A percentile compares a stretch with the other conserved stretches of the same genome.
Conservation (phyloP, 495 filamentous ascomycete genomes). For the Xylaria grammica region DNA sequence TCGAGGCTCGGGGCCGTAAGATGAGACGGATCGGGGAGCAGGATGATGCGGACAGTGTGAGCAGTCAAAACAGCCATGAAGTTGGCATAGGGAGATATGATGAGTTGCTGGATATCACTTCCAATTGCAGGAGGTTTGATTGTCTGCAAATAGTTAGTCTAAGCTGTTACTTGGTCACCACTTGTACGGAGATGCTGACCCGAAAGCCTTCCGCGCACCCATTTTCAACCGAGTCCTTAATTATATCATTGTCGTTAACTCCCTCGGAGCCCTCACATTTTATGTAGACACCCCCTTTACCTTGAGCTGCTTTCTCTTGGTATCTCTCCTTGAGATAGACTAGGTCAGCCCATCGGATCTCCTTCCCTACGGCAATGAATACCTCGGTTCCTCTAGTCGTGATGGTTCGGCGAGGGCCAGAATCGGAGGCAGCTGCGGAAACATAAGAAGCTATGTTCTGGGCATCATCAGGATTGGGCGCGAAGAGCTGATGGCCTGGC, state of each 20-base stretch:
- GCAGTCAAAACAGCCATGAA: conserved; percentile 82
- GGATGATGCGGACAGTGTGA: conserved; percentile 81
- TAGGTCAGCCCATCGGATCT: conserved; percentile 86
- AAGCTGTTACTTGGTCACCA: conserved; percentile 12
- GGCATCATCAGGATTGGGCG: conserved; percentile 38
- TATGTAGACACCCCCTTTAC: conserved; percentile 32
- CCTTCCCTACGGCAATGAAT: conserved; percentile 81
- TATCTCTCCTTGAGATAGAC: conserved; percentile 74
- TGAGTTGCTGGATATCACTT: conserved; percentile 77
- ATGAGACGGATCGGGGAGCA: conserved; percentile 76
- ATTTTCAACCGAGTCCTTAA: conserved; percentile 34
- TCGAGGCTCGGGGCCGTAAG: conserved; percentile 66
- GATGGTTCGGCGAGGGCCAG: conserved; percentile 69
- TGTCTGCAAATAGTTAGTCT: conserved; percentile 51
- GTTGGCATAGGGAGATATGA: conserved; percentile 78
- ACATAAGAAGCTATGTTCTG: conserved; percentile 37
- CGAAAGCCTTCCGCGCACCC: conserved; percentile 48
- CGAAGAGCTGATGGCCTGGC: conserved; percentile 75
- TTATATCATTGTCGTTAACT: conserved; percentile 40
- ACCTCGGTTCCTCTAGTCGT: conserved; percentile 78
- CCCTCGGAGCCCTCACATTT: conserved; percentile 40
- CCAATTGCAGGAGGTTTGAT: conserved; percentile 70
- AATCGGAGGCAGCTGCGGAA: conserved; percentile 43
- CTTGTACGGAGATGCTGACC: conserved; percentile 40
- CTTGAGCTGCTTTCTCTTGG: conserved; percentile 53